These are phyloP conservation scores for Xanthoparmelia taractica DNA, from an alignment of 495 filamentous ascomycete genomes.

Conservation along the genomic window DNA sequence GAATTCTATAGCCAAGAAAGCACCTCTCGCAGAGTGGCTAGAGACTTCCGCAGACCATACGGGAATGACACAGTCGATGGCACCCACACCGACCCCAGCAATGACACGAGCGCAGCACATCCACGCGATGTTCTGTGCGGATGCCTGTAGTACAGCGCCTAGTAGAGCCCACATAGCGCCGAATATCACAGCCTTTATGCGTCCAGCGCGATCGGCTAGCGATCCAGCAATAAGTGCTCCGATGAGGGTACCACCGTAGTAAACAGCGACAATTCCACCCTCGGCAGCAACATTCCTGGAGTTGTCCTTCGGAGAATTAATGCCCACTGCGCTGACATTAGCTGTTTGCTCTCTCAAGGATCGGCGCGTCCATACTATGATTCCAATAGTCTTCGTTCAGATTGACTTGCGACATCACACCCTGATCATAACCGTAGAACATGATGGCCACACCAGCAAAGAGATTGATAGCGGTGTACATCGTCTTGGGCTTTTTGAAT, in stretches of 20 bases:
- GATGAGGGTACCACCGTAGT: conserved; percentile 49
- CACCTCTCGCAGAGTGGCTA: conserved; percentile 58
- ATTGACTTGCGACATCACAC: conserved; percentile 37
- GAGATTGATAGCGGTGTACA: conserved; percentile 29
- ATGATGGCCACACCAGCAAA: conserved; percentile 32
- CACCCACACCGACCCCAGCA: conserved; percentile 50
- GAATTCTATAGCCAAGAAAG: conserved; percentile 66
- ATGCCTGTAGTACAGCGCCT: conserved; percentile 47
- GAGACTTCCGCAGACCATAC: conserved; percentile 50
- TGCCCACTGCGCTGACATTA: conserved; percentile 5
- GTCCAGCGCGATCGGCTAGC: conserved; percentile 46
- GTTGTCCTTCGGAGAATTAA: conserved; percentile 19
- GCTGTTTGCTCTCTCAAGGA: neutral
- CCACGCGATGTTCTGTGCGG: conserved; percentile 43
- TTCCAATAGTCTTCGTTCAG: conserved; percentile 33
- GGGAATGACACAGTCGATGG: conserved; percentile 46
- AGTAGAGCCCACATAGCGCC: conserved; percentile 47
- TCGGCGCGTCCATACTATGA: conserved; percentile 7
- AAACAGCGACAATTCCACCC: conserved; percentile 47
- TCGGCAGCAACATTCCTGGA: conserved; percentile 25
- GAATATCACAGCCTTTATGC: conserved; percentile 48
- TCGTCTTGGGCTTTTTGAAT: conserved; percentile 28
- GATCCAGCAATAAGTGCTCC: conserved; percentile 47
- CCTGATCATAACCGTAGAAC: conserved; percentile 37
- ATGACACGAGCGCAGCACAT: conserved; percentile 49